A percentile compares a stretch with the other conserved stretches of the same genome.
Conservation (phyloP, 1,284 basidiomycete genomes). For the Rhodotorula sp. region DNA sequence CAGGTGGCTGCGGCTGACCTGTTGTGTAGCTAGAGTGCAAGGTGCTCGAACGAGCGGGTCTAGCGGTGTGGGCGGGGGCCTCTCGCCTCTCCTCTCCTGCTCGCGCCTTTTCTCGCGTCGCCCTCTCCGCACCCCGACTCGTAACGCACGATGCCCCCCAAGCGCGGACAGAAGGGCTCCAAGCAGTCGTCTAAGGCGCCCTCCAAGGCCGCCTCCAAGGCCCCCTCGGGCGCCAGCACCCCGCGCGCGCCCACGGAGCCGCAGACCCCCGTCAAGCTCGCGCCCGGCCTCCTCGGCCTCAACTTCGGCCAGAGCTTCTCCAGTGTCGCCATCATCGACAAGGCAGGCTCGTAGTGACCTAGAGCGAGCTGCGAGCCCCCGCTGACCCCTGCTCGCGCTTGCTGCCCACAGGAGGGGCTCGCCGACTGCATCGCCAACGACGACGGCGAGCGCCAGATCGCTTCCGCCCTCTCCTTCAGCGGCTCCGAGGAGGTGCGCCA, state of each 20-base stretch:
- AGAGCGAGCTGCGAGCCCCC: background rate
- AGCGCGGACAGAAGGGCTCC: slow-evolving; percentile 33
- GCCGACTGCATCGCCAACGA: slow-evolving; percentile 97
- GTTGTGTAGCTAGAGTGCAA: background rate
- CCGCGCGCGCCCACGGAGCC: slow-evolving; percentile 13
- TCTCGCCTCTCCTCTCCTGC: background rate
- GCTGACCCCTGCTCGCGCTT: slow-evolving; percentile 17
- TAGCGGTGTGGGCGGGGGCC: too few species aligned
- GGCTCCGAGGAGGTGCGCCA: slow-evolving; percentile 77
- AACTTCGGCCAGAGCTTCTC: slow-evolving; percentile 97
- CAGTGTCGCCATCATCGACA: slow-evolving; percentile 93
- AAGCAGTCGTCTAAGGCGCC: slow-evolving; percentile 32
- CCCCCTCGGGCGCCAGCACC: slow-evolving; percentile 36
- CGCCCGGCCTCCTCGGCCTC: slow-evolving; percentile 69
- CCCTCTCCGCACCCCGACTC: background rate
- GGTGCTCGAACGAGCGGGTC: background rate
- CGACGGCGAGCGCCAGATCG: slow-evolving; percentile 97
- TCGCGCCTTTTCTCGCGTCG: background rate
- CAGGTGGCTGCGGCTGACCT: background rate
- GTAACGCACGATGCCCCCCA: slow-evolving; percentile 12
- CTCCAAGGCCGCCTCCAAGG: slow-evolving; percentile 28
- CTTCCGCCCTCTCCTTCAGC: slow-evolving; percentile 87
- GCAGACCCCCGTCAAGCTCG: slow-evolving; percentile 19
- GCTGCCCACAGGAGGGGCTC: slow-evolving; percentile 67
- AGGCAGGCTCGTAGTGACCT: slow-evolving; percentile 58